Evolutionary conservation across 305 asterid species (phyloP).

Genomic region (Fraxinus sp.): DNA sequence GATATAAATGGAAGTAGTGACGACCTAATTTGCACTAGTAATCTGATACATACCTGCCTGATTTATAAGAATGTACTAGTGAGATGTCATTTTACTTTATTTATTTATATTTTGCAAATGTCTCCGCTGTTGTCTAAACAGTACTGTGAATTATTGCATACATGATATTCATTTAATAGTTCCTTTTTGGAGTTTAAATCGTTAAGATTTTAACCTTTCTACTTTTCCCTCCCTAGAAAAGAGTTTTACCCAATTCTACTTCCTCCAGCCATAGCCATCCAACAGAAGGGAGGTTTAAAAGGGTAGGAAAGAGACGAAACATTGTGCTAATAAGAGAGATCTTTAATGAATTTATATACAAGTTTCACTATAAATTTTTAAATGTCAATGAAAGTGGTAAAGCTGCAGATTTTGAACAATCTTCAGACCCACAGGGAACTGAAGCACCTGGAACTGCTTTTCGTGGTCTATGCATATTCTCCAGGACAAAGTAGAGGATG

Average conservation of each 20-base stretch:
- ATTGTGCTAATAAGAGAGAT: neutral
- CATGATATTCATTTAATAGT: neutral
- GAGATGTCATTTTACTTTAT: neutral
- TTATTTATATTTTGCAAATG: neutral
- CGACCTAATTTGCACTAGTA: neutral
- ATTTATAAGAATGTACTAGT: neutral
- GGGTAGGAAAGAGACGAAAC: neutral
- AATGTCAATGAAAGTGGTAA: neutral
- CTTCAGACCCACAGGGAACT: neutral
- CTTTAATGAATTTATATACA: neutral
- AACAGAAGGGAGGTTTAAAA: neutral
- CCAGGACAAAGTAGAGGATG: neutral
- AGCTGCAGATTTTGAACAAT: neutral
- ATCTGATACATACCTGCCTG: neutral
- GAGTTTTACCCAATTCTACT: neutral
- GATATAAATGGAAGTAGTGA: neutral
- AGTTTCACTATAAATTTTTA: neutral
- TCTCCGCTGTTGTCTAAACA: neutral
- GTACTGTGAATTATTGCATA: neutral
- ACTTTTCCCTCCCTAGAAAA: neutral
- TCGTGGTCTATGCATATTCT: neutral
- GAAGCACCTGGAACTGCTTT: neutral
- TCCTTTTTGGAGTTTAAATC: neutral
- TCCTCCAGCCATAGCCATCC: slow-evolving; percentile 1
- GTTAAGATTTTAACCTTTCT: neutral